Conservation (phyloP, 352 stramenopile genomes). For the Globisporangium lucens region DNA sequence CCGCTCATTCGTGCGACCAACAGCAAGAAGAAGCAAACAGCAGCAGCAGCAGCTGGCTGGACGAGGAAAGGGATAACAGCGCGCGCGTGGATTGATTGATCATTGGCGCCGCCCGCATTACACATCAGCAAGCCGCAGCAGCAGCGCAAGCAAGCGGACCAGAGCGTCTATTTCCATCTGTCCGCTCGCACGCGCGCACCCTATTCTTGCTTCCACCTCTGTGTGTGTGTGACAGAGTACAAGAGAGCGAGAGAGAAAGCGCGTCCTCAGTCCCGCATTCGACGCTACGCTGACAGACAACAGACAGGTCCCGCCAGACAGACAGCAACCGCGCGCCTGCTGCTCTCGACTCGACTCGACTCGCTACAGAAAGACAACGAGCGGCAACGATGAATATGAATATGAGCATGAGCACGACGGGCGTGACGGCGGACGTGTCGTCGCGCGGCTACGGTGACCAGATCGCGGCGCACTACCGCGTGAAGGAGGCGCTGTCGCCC, state of each 20-base stretch:
- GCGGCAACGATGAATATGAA: constrained; percentile 20
- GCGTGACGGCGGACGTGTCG: constrained; percentile 23
- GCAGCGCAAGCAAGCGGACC: not conserved
- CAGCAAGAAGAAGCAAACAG: not conserved
- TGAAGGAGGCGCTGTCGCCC: constrained; percentile 38
- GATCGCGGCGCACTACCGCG: constrained; percentile 59
- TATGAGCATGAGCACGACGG: constrained; percentile 24
- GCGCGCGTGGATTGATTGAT: not conserved
- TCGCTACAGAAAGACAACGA: not conserved
- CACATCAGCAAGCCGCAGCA: not conserved
- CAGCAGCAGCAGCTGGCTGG: not conserved
- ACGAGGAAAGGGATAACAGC: not conserved
- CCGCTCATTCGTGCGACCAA: too few relatives aligned
- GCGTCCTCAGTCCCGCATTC: not conserved
- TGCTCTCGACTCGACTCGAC: not conserved
- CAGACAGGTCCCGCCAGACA: not conserved
- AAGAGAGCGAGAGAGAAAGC: not conserved
- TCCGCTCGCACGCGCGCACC: not conserved
- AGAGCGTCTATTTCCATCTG: not conserved
- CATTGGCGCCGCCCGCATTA: not conserved
- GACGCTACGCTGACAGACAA: not conserved
- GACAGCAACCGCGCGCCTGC: not conserved
- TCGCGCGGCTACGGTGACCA: constrained; percentile 50
- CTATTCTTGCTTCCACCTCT: not conserved
- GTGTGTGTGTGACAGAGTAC: not conserved